phyloP scores from a whole-genome alignment of 352 stramenopile species.

The Globisporangium cederbergense region DNA sequence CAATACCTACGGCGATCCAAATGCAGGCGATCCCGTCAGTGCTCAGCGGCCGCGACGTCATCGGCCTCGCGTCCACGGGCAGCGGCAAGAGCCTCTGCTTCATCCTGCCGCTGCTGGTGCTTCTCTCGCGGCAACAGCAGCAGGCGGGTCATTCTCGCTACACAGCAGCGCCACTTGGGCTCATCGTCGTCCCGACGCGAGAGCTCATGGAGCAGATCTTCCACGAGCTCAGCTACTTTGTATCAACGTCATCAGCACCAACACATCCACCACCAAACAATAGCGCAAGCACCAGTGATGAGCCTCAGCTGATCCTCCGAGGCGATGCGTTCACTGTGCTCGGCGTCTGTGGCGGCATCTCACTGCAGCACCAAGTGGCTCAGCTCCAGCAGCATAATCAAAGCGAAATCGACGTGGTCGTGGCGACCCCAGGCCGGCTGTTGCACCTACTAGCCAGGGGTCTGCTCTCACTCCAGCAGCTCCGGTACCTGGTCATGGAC shows the following conservation, averaged over 20 bases:
- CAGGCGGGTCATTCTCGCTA: conserved; percentile 48
- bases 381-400: conserved; percentile 31
- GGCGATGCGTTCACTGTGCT: conserved; percentile 22
- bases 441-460: conserved; percentile 37
- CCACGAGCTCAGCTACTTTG: conserved; percentile 53
- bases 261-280: background rate
- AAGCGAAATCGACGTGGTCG: conserved; percentile 21
- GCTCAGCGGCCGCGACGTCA: conserved; percentile 85
- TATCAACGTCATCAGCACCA: too few relatives aligned
- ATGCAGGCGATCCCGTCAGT: conserved; percentile 92
- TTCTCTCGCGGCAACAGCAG: conserved; percentile 26
- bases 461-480: conserved; percentile 26
- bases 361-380: conserved; percentile 29
- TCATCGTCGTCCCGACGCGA: conserved; percentile 94
- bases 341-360: conserved; percentile 46
- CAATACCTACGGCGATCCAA: conserved; percentile 94
- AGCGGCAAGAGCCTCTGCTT: conserved; percentile 97
- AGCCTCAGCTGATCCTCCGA: conserved; percentile 39
- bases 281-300: background rate
- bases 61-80: conserved; percentile 92
- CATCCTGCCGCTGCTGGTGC: conserved; percentile 85
- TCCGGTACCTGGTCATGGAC: conserved; percentile 88
- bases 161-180: conserved; percentile 36
- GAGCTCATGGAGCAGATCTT: conserved; percentile 96
- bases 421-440: conserved; percentile 59